These are phyloP conservation scores for Parascedosporium putredinis DNA, from an alignment of 2,329 filamentous ascomycete genomes.

Conservation along the genomic window DNA sequence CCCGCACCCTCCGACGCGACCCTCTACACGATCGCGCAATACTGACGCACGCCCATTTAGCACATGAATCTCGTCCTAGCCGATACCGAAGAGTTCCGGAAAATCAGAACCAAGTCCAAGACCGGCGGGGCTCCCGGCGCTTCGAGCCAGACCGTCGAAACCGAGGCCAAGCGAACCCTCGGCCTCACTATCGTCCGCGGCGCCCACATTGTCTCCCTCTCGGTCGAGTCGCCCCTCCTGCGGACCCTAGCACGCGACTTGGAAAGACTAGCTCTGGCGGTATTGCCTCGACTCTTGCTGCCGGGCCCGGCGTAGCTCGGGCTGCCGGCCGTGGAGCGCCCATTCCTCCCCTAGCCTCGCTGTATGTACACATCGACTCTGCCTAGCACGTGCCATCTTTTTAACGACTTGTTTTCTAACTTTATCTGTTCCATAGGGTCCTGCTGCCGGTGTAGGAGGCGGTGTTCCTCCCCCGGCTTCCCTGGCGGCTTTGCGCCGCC, in stretches of 20 bases:
- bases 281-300: slow-evolving; percentile 58
- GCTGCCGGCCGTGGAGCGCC: slow-evolving; percentile 74
- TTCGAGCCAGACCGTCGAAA: slow-evolving; percentile 63
- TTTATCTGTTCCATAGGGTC: slow-evolving; percentile 40
- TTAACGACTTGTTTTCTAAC: slow-evolving; percentile 14
- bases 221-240: slow-evolving; percentile 89
- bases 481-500: slow-evolving; percentile 11
- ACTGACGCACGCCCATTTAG: slow-evolving; percentile 31
- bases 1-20: no score
- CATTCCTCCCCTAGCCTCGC: slow-evolving; percentile 65
- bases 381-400: not conserved
- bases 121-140: slow-evolving; percentile 51
- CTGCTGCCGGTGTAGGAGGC: slow-evolving; percentile 77
- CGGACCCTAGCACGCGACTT: slow-evolving; percentile 82
- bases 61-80: slow-evolving; percentile 99
- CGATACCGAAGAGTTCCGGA: slow-evolving; percentile 95
- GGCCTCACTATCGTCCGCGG: slow-evolving; percentile 91
- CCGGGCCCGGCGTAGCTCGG: slow-evolving; percentile 82
- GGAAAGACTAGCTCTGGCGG: slow-evolving; percentile 65
- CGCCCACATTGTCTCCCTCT: slow-evolving; percentile 87
- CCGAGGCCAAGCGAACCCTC: slow-evolving; percentile 95
- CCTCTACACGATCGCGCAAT: not conserved
- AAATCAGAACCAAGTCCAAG: slow-evolving; percentile 79
- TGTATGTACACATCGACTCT: slow-evolving; percentile 31
- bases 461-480: slow-evolving; percentile 53